Conservation (phyloP, 2,329 filamentous ascomycete genomes). For the Didymella glomerata region DNA sequence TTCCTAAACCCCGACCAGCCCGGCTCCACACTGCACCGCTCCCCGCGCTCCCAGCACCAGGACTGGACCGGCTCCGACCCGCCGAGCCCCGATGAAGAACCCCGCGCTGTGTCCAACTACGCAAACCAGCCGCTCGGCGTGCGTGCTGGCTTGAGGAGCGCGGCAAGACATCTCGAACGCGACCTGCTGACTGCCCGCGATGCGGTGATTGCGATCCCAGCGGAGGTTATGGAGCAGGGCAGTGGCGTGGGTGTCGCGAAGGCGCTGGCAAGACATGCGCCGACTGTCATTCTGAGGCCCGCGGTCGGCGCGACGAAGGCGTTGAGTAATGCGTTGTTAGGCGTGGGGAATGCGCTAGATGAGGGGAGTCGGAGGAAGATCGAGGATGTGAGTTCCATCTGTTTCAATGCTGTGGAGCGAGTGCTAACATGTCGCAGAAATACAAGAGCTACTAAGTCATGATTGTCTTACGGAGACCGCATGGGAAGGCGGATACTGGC, state of each 20-base stretch:
- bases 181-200: conserved; percentile 88
- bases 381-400: conserved; percentile 77
- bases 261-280: conserved; percentile 80
- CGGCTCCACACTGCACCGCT: conserved; percentile 36
- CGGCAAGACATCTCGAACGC: conserved; percentile 81
- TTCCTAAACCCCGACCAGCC: conserved; percentile 64
- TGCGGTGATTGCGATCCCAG: conserved; percentile 93
- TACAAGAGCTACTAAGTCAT: conserved; percentile 40
- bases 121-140: conserved; percentile 93
- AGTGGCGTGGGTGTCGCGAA: conserved; percentile 81
- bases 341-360: conserved; percentile 91
- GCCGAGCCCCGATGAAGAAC: conserved; percentile 71
- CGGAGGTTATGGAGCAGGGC: conserved; percentile 85
- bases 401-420: background rate
- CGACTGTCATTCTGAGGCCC: conserved; percentile 91
- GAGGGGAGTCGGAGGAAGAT: conserved; percentile 79
- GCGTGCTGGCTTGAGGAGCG: conserved; percentile 82
- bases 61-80: conserved; percentile 65
- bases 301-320: conserved; percentile 90
- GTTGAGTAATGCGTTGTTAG: conserved; percentile 86
- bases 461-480: background rate
- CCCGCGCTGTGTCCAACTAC: conserved; percentile 86
- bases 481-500: background rate
- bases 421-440: conserved; percentile 32
- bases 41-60: conserved; percentile 33